Evolutionary conservation across 139 green algal genomes (phyloP).

Genomic region (Haematococcus lacustris): DNA sequence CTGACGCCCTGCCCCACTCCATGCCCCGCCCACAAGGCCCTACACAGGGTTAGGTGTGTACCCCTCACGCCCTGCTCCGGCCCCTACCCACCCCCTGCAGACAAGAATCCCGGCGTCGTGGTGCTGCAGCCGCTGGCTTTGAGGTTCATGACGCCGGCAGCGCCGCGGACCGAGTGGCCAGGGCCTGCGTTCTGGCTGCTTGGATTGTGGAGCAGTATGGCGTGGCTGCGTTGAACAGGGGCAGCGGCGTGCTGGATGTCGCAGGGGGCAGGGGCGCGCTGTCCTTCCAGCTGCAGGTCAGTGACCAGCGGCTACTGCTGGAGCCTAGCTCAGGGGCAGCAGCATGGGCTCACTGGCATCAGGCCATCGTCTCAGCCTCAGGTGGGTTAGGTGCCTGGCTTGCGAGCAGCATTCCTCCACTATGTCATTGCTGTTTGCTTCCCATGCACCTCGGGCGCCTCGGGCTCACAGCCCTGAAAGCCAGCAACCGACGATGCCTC

Average conservation of each 20-base stretch:
- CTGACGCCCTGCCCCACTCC: not conserved
- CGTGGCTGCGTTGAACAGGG: conserved; percentile 31
- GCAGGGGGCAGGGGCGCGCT: conserved; percentile 51
- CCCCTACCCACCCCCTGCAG: conserved; percentile 6
- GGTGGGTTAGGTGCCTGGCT: too few relatives aligned
- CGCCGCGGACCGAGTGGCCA: conserved; percentile 27
- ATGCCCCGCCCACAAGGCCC: not conserved
- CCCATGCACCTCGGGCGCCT: too few relatives aligned
- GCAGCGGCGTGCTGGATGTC: conserved; percentile 60
- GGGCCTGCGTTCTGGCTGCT: conserved; percentile 41
- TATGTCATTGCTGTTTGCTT: not conserved
- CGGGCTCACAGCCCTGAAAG: too few relatives aligned
- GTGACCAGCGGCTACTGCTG: too few relatives aligned
- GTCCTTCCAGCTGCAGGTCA: conserved; percentile 47
- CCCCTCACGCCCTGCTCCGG: not conserved
- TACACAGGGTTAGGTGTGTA: not conserved
- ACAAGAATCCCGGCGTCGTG: conserved; percentile 10
- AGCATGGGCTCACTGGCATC: too few relatives aligned
- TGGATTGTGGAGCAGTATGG: conserved; percentile 53
- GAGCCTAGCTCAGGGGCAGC: too few relatives aligned
- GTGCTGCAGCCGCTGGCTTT: conserved; percentile 16
- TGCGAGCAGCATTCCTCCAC: too few relatives aligned
- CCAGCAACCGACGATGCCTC: too few relatives aligned
- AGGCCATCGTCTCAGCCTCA: too few relatives aligned
- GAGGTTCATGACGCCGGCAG: conserved; percentile 4